Base-by-base conservation (phyloP, 495 filamentous ascomycete genomes). In the Trichoderma parareesei region DNA sequence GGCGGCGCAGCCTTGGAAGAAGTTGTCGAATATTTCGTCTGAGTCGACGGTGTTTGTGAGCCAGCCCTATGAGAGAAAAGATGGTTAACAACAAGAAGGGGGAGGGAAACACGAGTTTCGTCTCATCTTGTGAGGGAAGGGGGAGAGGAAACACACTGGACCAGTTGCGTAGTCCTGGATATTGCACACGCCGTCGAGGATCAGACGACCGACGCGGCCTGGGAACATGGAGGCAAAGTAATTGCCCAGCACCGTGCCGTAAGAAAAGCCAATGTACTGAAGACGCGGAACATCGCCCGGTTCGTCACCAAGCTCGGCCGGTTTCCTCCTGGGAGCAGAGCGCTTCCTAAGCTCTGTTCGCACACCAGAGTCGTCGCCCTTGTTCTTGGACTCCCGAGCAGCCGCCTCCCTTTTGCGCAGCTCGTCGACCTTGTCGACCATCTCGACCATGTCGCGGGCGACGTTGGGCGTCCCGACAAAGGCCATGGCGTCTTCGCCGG, bases 201-300 rank as follows among this genome's bases (percentile, higher is more conserved):
- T 67, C 64, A 78, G 68, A 48, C 75, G 71, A 1, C 73, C 76
- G 4, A 80, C 75, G 1, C 77, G 71, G 43, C 74, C 75, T 11
- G 78, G 77, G 61, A 74, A 77, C 76, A 79, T 76, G 8, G 75
- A 71, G 3, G 77, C 76, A 60, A 80, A 80, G 33, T 70, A 86
- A 64, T 81, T 74, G 3, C 85, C 86, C 0, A 88, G 73, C 5
- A 84, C 63, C 1, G 84, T 85, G 0, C 85, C 86, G 68, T 88
- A 88, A 1, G 82, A 85, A n/a, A 85, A 76, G 0, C 85, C 85
- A 80, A 84, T 83, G 67, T 84, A 88, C 42, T 83, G 71, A 8
- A 87, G 67, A 40, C 71, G 44, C 0, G 69, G 63, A 2, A 71
- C 64, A n/a, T 66, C 68, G 11, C 44, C 41, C 5, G 41, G 41